Evolutionary conservation across 345 rosid species (phyloP).

Genomic region (Salix dunnii): DNA sequence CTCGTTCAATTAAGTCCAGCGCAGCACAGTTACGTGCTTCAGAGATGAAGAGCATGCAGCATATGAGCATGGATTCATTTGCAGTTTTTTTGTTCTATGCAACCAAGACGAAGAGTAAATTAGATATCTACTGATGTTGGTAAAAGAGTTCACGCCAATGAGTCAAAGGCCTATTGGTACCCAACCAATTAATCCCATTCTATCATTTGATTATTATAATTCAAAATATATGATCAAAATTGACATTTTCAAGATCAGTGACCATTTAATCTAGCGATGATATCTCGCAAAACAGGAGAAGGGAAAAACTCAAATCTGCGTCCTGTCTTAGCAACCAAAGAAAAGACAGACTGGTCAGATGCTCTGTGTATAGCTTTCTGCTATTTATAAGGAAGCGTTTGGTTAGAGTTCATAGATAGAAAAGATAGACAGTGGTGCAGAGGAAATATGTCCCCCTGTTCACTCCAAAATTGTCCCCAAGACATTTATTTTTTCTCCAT

Average conservation of each 20-base stretch:
- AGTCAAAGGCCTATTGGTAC: not conserved
- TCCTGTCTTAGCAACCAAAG: too few relatives aligned
- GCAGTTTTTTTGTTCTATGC: slow-evolving; percentile 28
- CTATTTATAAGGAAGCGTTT: too few relatives aligned
- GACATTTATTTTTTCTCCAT: too few relatives aligned
- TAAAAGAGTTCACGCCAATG: not conserved
- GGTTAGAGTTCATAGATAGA: too few relatives aligned
- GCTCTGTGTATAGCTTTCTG: too few relatives aligned
- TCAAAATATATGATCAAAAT: not conserved
- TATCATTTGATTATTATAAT: not conserved
- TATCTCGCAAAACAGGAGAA: too few relatives aligned
- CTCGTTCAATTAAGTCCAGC: slow-evolving; percentile 45
- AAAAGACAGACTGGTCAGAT: too few relatives aligned
- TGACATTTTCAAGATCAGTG: not conserved
- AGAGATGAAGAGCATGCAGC: slow-evolving; percentile 60
- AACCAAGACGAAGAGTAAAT: not conserved
- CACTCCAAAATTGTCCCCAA: too few relatives aligned
- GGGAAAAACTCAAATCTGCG: too few relatives aligned
- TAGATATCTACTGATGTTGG: not conserved
- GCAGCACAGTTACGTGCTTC: slow-evolving; percentile 46
- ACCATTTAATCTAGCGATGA: too few relatives aligned
- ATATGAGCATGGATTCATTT: slow-evolving; percentile 36
- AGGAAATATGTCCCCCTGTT: too few relatives aligned
- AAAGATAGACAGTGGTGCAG: too few relatives aligned
- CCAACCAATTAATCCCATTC: not conserved